These are phyloP conservation scores for Penicillium pulvis DNA, from an alignment of 495 filamentous ascomycete genomes.

Conservation along the genomic window DNA sequence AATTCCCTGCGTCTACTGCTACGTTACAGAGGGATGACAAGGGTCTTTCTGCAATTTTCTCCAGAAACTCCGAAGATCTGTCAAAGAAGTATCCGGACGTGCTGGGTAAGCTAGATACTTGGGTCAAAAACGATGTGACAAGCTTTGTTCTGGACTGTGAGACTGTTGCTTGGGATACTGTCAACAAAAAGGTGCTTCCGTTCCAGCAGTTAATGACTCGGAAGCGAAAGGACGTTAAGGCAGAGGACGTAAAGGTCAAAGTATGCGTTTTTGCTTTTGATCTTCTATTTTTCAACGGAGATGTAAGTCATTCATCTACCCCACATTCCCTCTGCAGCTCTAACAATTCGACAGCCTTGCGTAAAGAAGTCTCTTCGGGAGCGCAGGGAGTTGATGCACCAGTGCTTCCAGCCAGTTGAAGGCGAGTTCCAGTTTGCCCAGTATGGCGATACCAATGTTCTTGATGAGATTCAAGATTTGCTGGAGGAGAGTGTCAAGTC, in stretches of 20 bases:
- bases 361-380: conserved; percentile 87
- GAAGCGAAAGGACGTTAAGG: conserved; percentile 95
- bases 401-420: conserved; percentile 73
- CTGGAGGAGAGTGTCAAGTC: conserved; percentile 93
- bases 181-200: conserved; percentile 89
- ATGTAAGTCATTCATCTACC: conserved; percentile 48
- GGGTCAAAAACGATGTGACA: conserved; percentile 86
- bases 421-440: conserved; percentile 93
- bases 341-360: conserved; percentile 53
- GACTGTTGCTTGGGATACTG: conserved; percentile 95
- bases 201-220: conserved; percentile 98
- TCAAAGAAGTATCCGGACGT: conserved; percentile 98
- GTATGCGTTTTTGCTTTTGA: conserved; percentile 99
- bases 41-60: conserved; percentile 88
- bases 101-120: conserved; percentile 78
- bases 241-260: conserved; percentile 95
- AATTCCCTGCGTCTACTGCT: conserved; percentile 54
- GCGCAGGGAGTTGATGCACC: conserved; percentile 73
- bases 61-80: conserved; percentile 92
- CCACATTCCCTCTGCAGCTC: conserved; percentile 2
- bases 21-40: conserved; percentile 55
- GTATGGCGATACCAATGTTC: conserved; percentile 79
- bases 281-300: conserved; percentile 88
- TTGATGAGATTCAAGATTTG: conserved; percentile 89
- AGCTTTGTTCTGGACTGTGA: conserved; percentile 98